Conservation (phyloP, 202 grass and related monocot genomes). For the Brachypodium distachyon region DNA sequence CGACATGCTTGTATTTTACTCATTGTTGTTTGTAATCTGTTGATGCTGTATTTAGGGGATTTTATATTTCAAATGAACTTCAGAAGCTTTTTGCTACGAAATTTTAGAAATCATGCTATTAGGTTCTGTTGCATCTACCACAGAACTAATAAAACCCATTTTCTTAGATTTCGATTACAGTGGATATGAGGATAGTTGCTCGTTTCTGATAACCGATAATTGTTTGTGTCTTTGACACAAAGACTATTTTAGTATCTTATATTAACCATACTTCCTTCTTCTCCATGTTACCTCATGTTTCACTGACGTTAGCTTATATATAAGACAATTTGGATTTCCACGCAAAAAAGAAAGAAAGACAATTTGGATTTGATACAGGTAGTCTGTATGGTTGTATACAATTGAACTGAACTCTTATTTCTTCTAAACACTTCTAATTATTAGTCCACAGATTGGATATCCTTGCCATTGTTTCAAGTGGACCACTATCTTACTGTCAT, state of each 20-base stretch:
- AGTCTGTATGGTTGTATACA: background rate
- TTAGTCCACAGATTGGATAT: background rate
- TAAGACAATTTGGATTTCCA: background rate
- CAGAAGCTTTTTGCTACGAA: background rate
- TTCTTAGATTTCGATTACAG: background rate
- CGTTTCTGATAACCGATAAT: background rate
- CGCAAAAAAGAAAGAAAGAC: no score
- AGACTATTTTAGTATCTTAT: background rate
- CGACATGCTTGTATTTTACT: background rate
- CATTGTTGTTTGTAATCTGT: background rate
- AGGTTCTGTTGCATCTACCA: background rate
- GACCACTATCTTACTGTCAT: background rate
- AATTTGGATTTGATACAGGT: background rate
- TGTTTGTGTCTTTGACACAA: background rate
- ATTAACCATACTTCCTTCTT: background rate
- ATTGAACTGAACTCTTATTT: background rate
- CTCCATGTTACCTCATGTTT: background rate
- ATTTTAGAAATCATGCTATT: background rate
- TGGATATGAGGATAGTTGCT: background rate
- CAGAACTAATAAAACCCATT: background rate
- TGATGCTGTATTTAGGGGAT: background rate
- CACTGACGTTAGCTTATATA: background rate
- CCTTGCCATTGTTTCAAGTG: slow-evolving; percentile 3
- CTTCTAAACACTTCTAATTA: background rate
- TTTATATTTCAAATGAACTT: background rate